Percentiles rank a stretch among this genome's conserved stretches.
Conservation (phyloP, 805 yeast genomes). For the Saccharomycopsis capsularis region DNA sequence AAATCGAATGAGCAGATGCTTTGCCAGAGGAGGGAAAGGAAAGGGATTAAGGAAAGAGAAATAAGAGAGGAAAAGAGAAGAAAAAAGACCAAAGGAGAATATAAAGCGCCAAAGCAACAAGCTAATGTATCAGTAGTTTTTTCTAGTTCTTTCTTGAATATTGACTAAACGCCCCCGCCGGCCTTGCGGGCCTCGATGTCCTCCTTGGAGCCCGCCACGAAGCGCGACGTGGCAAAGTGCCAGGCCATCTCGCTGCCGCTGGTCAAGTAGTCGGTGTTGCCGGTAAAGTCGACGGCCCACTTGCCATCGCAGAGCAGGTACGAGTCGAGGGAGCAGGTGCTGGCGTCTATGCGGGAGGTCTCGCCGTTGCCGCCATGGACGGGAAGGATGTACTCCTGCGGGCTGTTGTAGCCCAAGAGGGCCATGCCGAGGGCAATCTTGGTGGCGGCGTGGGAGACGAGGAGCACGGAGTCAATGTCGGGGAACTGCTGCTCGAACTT, state of each 20-base stretch:
- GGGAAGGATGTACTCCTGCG: conserved; percentile 41
- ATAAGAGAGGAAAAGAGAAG: background rate
- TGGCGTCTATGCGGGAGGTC: conserved; percentile 50
- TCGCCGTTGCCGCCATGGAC: conserved; percentile 33
- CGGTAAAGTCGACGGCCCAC: conserved; percentile 69
- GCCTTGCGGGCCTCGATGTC: conserved; percentile 56
- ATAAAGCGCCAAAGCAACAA: background rate
- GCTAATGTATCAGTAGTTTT: background rate
- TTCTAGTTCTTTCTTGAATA: background rate
- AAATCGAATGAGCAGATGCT: too few species aligned
- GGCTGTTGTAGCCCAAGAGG: conserved; percentile 45
- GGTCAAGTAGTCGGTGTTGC: conserved; percentile 61
- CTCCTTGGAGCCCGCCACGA: conserved; percentile 86
- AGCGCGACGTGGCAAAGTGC: conserved; percentile 57
- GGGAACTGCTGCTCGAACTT: conserved; percentile 54
- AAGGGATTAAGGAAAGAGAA: background rate
- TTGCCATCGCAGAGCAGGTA: conserved; percentile 34
- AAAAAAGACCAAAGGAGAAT: background rate
- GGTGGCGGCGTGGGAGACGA: conserved; percentile 90
- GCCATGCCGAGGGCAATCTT: conserved; percentile 87
- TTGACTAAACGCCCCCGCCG: background rate
- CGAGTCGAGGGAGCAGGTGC: conserved; percentile 78
- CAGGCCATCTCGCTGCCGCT: conserved; percentile 91
- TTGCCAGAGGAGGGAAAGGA: background rate
- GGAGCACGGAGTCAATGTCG: conserved; percentile 50